These are phyloP conservation scores for Zychaea mexicana DNA, from an alignment of 371 early-diverging fungal species.

Conservation along the genomic window DNA sequence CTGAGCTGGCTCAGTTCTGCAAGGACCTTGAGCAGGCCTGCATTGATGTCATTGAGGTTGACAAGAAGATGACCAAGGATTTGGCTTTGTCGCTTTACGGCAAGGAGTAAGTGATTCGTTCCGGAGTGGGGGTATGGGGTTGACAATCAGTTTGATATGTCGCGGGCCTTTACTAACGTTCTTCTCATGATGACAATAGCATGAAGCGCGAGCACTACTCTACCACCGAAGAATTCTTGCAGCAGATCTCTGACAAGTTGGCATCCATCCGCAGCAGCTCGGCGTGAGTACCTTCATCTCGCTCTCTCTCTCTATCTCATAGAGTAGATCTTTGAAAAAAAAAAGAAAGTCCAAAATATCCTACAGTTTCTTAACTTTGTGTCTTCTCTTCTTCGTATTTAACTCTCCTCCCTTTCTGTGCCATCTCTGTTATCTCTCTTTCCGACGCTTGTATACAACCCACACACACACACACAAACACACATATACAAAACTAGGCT, in stretches of 20 bases:
- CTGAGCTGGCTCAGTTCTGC: slow-evolving; percentile 76
- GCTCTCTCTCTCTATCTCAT: background rate
- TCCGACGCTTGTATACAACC: no score
- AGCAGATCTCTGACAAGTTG: slow-evolving; percentile 72
- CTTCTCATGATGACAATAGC: slow-evolving; percentile 19
- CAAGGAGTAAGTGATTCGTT: slow-evolving; percentile 59
- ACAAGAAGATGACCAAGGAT: slow-evolving; percentile 96
- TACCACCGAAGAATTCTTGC: slow-evolving; percentile 81
- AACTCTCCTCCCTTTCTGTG: no score
- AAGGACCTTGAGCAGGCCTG: slow-evolving; percentile 86
- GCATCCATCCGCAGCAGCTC: slow-evolving; percentile 50
- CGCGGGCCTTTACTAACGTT: slow-evolving; percentile 1
- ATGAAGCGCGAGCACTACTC: slow-evolving; percentile 76
- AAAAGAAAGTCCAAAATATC: background rate
- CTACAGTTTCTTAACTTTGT: background rate
- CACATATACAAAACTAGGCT: background rate
- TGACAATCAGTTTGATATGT: no score
- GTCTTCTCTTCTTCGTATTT: background rate
- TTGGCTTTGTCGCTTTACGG: slow-evolving; percentile 94
- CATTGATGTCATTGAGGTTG: slow-evolving; percentile 84
- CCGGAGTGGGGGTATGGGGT: no score
- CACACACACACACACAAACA: background rate
- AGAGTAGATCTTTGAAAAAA: background rate
- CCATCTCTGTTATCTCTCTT: no score
- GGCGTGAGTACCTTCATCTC: slow-evolving; percentile 5